Evolutionary conservation across 768 basidiomycete genomes (phyloP).

Genomic region (Pleurotus ostreatus): DNA sequence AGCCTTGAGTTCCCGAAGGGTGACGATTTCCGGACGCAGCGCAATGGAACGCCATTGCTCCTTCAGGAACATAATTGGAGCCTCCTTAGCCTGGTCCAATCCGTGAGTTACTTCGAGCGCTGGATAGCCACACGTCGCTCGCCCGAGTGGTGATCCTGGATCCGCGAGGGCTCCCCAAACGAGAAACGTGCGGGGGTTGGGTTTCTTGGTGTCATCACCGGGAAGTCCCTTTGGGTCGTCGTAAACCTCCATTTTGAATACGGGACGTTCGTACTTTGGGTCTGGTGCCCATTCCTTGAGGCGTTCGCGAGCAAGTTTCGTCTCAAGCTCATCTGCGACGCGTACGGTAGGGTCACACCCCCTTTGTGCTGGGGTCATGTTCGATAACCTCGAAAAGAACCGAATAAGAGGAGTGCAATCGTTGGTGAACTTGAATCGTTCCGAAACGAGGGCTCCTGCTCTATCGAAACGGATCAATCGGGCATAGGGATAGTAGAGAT

Average conservation of each 20-base stretch:
- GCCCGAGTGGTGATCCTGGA: slow-evolving; percentile 2
- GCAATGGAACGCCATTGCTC: slow-evolving; percentile 5
- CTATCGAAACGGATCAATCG: too few relatives aligned
- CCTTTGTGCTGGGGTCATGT: too few relatives aligned
- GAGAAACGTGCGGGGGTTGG: not conserved
- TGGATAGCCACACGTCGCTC: slow-evolving; percentile 3
- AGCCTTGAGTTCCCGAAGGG: slow-evolving; percentile 1
- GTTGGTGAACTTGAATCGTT: too few relatives aligned
- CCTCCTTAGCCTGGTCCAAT: not conserved
- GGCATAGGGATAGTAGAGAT: too few relatives aligned
- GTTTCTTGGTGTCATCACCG: not conserved
- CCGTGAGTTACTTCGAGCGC: not conserved
- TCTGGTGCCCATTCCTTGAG: too few relatives aligned
- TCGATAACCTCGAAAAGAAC: too few relatives aligned
- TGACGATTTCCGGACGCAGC: slow-evolving; percentile 5
- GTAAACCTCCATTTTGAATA: slow-evolving; percentile 1
- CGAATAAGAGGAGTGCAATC: too few relatives aligned
- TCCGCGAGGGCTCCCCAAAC: slow-evolving; percentile 7
- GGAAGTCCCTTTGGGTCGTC: too few relatives aligned
- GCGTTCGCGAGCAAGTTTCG: too few relatives aligned
- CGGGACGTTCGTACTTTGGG: not conserved
- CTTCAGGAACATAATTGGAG: slow-evolving; percentile 2
- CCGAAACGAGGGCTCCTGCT: too few relatives aligned
- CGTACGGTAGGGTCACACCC: too few relatives aligned
- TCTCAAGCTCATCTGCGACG: too few relatives aligned